A percentile compares a stretch with the other conserved stretches of the same genome.
Evolutionary conservation across 2,329 filamentous ascomycete species (phyloP).

Genomic region (Sclerotinia subarctica): DNA sequence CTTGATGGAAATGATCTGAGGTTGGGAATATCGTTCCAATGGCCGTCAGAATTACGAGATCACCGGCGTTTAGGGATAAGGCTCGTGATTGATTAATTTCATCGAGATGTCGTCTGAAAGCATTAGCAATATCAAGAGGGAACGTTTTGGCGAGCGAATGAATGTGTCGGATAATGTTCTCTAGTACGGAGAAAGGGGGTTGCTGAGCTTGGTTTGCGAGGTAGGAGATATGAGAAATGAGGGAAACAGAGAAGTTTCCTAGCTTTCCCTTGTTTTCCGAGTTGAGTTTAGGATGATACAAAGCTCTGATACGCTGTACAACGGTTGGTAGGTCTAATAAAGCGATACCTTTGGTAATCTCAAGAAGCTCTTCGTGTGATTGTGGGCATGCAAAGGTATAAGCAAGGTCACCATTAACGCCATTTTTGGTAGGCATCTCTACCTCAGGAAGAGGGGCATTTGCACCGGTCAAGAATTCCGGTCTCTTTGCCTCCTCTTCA

Average conservation of each 20-base stretch:
- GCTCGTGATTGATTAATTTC: conserved; percentile 50
- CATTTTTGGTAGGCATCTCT: conserved; percentile 40
- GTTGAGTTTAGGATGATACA: conserved; percentile 87
- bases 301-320: conserved; percentile 82
- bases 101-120: conserved; percentile 71
- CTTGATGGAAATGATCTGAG: conserved; percentile 94
- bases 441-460: conserved; percentile 46
- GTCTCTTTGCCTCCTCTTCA: conserved; percentile 53
- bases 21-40: conserved; percentile 86
- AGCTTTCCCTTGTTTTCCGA: conserved; percentile 83
- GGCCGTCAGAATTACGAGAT: conserved; percentile 79
- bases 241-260: conserved; percentile 59
- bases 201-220: conserved; percentile 44
- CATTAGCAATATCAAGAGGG: conserved; percentile 70
- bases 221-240: conserved; percentile 61
- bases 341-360: conserved; percentile 59
- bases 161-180: conserved; percentile 81
- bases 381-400: conserved; percentile 86
- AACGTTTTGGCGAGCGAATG: conserved; percentile 90
- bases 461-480: conserved; percentile 48
- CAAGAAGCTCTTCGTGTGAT: conserved; percentile 69
- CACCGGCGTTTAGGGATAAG: conserved; percentile 58
- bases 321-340: conserved; percentile 68
- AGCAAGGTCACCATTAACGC: conserved; percentile 57
- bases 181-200: conserved; percentile 65